A percentile compares a stretch with the other conserved stretches of the same genome.
phyloP scores from a whole-genome alignment of 129 eudicot genomes.

The Saposhnikovia divaricata region DNA sequence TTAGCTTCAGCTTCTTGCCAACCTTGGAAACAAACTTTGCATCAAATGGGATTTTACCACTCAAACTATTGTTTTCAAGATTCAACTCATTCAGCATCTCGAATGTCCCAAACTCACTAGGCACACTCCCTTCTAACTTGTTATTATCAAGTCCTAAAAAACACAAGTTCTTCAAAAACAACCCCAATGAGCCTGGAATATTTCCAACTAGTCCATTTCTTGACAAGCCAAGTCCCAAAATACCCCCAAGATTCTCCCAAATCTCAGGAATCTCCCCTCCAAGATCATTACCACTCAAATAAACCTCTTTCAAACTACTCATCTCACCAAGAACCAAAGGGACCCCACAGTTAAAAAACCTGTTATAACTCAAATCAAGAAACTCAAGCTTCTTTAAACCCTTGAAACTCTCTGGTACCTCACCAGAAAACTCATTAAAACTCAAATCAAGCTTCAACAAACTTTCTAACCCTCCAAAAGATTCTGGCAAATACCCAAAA shows the following conservation, averaged over 20 bases:
- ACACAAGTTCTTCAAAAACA: slow-evolving; percentile 35
- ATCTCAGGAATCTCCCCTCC: slow-evolving; percentile 86
- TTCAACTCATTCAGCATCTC: slow-evolving; percentile 45
- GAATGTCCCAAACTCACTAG: slow-evolving; percentile 54
- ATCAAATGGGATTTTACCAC: slow-evolving; percentile 63
- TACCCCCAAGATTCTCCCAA: slow-evolving; percentile 62
- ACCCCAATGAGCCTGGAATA: slow-evolving; percentile 72
- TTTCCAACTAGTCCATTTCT: slow-evolving; percentile 48
- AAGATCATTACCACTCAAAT: slow-evolving; percentile 60
- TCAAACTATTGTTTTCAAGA: slow-evolving; percentile 57
- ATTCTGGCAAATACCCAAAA: slow-evolving; percentile 39
- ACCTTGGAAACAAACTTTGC: slow-evolving; percentile 32
- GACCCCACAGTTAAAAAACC: slow-evolving; percentile 42
- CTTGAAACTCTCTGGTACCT: slow-evolving; percentile 42
- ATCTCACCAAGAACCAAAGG: slow-evolving; percentile 49
- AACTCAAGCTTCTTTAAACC: slow-evolving; percentile 48
- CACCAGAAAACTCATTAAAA: slow-evolving; percentile 39
- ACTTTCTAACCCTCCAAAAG: slow-evolving; percentile 28
- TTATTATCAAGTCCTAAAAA: slow-evolving; percentile 62
- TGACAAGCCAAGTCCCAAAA: slow-evolving; percentile 53
- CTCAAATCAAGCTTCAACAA: slow-evolving; percentile 63
- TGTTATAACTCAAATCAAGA: slow-evolving; percentile 56
- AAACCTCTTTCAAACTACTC: slow-evolving; percentile 45
- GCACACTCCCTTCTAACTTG: slow-evolving; percentile 51
- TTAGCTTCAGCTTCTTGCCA: slow-evolving; percentile 50